Evolutionary conservation across 2,329 filamentous ascomycete species (phyloP).

Genomic region (Nothophoma quercina): DNA sequence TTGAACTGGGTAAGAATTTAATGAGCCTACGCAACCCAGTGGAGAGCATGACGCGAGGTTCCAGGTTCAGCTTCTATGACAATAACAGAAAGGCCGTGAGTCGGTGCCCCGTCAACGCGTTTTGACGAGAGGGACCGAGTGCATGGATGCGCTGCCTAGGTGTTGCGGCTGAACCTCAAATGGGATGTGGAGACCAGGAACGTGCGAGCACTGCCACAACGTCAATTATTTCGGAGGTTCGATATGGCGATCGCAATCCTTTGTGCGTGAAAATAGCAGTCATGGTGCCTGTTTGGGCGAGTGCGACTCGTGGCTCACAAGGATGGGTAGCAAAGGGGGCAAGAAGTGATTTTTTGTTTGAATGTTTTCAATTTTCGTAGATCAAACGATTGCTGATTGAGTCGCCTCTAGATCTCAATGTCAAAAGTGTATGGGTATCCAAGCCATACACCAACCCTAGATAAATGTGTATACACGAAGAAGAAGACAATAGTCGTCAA

Average conservation of each 20-base stretch:
- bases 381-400: conserved; percentile 18
- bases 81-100: conserved; percentile 1
- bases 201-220: conserved; percentile 19
- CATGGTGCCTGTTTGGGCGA: background rate
- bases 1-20: background rate
- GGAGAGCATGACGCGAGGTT: conserved; percentile 12
- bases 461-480: conserved; percentile 36
- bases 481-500: conserved; percentile 21
- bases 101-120: conserved; percentile 18
- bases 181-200: conserved; percentile 11
- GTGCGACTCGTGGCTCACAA: conserved; percentile 5
- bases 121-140: conserved; percentile 2
- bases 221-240: background rate
- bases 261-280: conserved; percentile 4
- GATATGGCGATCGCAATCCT: conserved; percentile 10
- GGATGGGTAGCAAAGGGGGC: conserved; percentile 19
- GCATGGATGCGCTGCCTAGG: conserved; percentile 2
- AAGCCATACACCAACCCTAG: conserved; percentile 22
- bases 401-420: conserved; percentile 20
- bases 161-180: conserved; percentile 16
- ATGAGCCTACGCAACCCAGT: conserved; percentile 6
- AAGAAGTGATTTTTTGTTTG: background rate
- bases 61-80: background rate
- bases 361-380: conserved; percentile 18
- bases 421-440: conserved; percentile 28